These are phyloP conservation scores for Sphaerobolus stellatus DNA, from an alignment of 1,284 basidiomycete species.

Conservation along the genomic window DNA sequence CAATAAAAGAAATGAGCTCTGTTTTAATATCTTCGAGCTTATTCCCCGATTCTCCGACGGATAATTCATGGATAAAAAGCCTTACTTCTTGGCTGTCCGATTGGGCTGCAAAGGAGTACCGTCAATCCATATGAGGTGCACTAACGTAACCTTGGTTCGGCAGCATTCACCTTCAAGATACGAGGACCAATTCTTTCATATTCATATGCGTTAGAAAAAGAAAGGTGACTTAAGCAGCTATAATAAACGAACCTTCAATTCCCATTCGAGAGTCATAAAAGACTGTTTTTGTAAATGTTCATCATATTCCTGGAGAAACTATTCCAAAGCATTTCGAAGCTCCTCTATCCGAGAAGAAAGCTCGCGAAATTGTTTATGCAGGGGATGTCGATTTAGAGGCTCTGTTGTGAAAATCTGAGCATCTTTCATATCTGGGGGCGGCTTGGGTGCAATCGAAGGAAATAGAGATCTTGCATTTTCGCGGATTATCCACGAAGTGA, in stretches of 20 bases:
- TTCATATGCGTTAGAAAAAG: background rate
- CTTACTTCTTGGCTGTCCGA: background rate
- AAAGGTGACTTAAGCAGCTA: background rate
- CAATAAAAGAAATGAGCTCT: background rate
- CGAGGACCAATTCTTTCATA: conserved; percentile 4
- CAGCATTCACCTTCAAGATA: too few species aligned
- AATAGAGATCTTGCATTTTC: conserved; percentile 7
- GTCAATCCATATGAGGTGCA: background rate
- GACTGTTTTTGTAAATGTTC: background rate
- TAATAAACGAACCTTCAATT: background rate
- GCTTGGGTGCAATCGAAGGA: too few species aligned
- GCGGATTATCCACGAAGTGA: background rate
- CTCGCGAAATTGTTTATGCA: background rate
- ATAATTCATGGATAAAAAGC: conserved; percentile 7
- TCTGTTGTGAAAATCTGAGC: background rate
- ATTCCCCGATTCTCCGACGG: conserved; percentile 1
- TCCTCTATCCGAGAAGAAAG: background rate
- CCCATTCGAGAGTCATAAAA: background rate
- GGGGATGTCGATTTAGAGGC: background rate
- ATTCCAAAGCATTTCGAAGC: background rate
- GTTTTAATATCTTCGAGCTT: conserved; percentile 1
- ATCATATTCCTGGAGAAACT: background rate
- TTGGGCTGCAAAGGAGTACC: background rate
- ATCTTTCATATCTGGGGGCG: background rate
- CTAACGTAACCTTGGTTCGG: background rate